phyloP scores from a whole-genome alignment of 108 stramenopile species.

The Cyclotella kingstonii region DNA sequence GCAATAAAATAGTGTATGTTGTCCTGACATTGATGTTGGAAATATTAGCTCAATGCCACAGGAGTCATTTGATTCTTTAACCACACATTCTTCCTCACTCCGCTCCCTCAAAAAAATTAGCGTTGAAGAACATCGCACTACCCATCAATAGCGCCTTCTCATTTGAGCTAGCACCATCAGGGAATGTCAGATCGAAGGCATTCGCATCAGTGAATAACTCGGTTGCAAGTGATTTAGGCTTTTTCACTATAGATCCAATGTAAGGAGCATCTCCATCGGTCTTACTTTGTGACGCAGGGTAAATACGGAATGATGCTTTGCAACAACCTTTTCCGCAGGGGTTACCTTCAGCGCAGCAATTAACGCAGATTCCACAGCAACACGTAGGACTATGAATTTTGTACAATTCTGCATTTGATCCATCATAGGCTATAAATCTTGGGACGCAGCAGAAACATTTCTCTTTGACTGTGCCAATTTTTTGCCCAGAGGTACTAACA shows the following conservation, averaged over 20 bases:
- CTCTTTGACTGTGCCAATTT: slow-evolving; percentile 57
- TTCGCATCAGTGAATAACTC: slow-evolving; percentile 70
- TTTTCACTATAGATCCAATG: slow-evolving; percentile 58
- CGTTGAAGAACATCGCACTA: slow-evolving; percentile 65
- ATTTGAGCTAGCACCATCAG: slow-evolving; percentile 46
- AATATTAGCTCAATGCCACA: not conserved
- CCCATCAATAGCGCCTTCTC: slow-evolving; percentile 68
- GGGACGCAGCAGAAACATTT: slow-evolving; percentile 64
- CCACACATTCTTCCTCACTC: not conserved
- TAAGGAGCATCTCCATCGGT: slow-evolving; percentile 56
- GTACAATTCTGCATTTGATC: slow-evolving; percentile 47
- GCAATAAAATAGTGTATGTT: too few relatives aligned
- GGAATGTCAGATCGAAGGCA: slow-evolving; percentile 65
- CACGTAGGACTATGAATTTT: slow-evolving; percentile 70
- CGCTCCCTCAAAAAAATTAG: slow-evolving; percentile 60
- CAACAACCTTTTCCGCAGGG: slow-evolving; percentile 74
- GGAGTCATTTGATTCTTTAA: not conserved
- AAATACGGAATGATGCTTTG: slow-evolving; percentile 67
- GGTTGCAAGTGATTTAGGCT: slow-evolving; percentile 40
- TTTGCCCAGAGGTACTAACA: slow-evolving; percentile 48
- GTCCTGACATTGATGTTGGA: not conserved
- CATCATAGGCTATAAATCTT: slow-evolving; percentile 49
- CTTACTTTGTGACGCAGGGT: slow-evolving; percentile 40
- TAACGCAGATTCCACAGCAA: slow-evolving; percentile 59
- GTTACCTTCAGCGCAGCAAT: slow-evolving; percentile 69